Conservation (phyloP, 2,329 filamentous ascomycete species). For the Scytalidium lignicola region DNA sequence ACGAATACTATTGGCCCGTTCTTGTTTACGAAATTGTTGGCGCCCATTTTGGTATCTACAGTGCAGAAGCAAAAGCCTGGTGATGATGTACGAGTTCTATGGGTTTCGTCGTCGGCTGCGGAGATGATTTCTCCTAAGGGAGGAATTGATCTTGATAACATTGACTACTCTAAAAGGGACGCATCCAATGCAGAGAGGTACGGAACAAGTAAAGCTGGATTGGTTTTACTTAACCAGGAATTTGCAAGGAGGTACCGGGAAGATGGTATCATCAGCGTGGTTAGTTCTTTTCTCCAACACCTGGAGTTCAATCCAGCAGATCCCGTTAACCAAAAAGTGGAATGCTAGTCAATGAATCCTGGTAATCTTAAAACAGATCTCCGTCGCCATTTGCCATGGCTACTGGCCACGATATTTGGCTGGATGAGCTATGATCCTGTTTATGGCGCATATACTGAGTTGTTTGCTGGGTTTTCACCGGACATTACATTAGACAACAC, state of each 20-base stretch:
- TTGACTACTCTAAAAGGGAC: conserved; percentile 4
- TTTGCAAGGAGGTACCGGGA: conserved; percentile 2
- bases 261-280: conserved; percentile 6
- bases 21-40: conserved; percentile 27
- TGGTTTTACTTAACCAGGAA: background rate
- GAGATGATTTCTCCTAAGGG: conserved; percentile 7
- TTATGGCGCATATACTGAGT: conserved; percentile 5
- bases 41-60: conserved; percentile 22
- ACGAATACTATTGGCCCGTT: conserved; percentile 28
- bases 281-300: background rate
- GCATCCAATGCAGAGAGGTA: background rate
- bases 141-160: conserved; percentile 2
- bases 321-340: too few relatives aligned
- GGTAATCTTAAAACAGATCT: conserved; percentile 5
- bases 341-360: conserved; percentile 5
- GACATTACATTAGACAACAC: conserved; percentile 7
- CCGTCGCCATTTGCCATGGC: background rate
- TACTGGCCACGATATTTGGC: background rate
- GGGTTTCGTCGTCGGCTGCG: conserved; percentile 21
- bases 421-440: conserved; percentile 2
- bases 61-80: conserved; percentile 9
- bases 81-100: conserved; percentile 22
- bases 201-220: conserved; percentile 3
- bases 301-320: background rate
- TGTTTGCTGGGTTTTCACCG: conserved; percentile 6